Conservation (phyloP, 108 stramenopile genomes). For the Cyclotella cryptica region DNA sequence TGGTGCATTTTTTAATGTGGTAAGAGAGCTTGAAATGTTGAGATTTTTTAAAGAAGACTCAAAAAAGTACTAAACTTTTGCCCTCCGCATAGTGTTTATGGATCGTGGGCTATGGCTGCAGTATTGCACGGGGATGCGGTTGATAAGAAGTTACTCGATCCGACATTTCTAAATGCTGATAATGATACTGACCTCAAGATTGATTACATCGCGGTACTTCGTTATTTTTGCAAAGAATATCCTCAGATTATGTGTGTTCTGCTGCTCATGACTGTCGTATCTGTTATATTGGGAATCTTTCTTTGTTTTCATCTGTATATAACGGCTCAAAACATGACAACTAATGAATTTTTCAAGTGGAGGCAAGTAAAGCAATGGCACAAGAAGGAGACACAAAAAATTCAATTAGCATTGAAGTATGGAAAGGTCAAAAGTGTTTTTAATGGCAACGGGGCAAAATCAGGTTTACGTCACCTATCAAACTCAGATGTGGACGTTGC, state of each 20-base stretch:
- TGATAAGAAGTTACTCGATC: slow-evolving; percentile 2
- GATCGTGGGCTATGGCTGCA: slow-evolving; percentile 49
- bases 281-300: slow-evolving; percentile 34
- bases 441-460: background rate
- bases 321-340: slow-evolving; percentile 66
- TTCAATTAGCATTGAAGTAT: slow-evolving; percentile 63
- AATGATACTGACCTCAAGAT: slow-evolving; percentile 71
- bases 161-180: slow-evolving; percentile 3
- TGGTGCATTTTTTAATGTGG: slow-evolving; percentile 82
- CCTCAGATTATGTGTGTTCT: slow-evolving; percentile 35
- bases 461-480: slow-evolving; percentile 3
- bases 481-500: slow-evolving; percentile 67
- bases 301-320: slow-evolving; percentile 41
- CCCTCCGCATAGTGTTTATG: slow-evolving; percentile 54
- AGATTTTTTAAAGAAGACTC: background rate
- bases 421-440: slow-evolving; percentile 13
- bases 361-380: slow-evolving; percentile 71
- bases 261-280: slow-evolving; percentile 36
- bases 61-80: background rate
- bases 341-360: slow-evolving; percentile 92
- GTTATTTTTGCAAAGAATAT: slow-evolving; percentile 67
- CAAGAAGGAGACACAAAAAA: slow-evolving; percentile 60
- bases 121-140: slow-evolving; percentile 23
- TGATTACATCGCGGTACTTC: slow-evolving; percentile 57
- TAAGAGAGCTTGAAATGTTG: background rate